A percentile compares a stretch with the other conserved stretches of the same genome.
Evolutionary conservation across 192 early-diverging fungal species (phyloP).

Genomic region (Pilaira anomala): DNA sequence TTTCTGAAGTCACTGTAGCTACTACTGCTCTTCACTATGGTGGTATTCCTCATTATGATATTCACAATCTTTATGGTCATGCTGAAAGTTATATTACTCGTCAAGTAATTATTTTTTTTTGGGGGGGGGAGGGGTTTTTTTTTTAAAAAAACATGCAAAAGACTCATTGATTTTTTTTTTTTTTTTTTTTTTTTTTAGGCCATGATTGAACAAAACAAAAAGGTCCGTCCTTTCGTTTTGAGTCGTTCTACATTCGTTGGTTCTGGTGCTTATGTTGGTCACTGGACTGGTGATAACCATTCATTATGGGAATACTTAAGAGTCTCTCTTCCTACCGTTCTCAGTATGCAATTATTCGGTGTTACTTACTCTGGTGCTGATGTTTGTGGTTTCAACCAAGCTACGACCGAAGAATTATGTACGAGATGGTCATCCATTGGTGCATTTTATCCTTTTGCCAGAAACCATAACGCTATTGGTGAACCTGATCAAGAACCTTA

Average conservation of each 20-base stretch:
- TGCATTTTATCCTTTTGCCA: slow-evolving; percentile 39
- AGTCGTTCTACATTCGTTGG: slow-evolving; percentile 66
- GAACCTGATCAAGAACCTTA: slow-evolving; percentile 58
- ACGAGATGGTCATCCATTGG: slow-evolving; percentile 64
- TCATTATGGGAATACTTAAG: slow-evolving; percentile 55
- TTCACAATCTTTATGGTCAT: slow-evolving; percentile 35
- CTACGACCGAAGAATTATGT: slow-evolving; percentile 61
- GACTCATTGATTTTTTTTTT: not conserved
- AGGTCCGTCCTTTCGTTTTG: slow-evolving; percentile 51
- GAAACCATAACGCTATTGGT: slow-evolving; percentile 59
- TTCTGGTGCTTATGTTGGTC: slow-evolving; percentile 42
- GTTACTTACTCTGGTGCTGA: slow-evolving; percentile 70
- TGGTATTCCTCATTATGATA: slow-evolving; percentile 25
- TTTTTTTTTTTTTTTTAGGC: not conserved
- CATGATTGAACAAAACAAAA: slow-evolving; percentile 8
- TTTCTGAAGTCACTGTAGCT: slow-evolving; percentile 46
- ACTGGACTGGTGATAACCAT: slow-evolving; percentile 52
- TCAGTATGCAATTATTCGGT: slow-evolving; percentile 67
- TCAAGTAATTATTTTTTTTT: slow-evolving; percentile 9
- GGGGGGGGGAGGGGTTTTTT: too few species aligned
- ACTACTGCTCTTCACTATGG: slow-evolving; percentile 39
- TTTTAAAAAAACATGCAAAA: too few species aligned
- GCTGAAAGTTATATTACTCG: slow-evolving; percentile 23
- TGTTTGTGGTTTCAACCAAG: slow-evolving; percentile 65
- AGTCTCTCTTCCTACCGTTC: slow-evolving; percentile 53